phyloP scores from a whole-genome alignment of 2,329 filamentous ascomycete species.

The Colletotrichum navitas region DNA sequence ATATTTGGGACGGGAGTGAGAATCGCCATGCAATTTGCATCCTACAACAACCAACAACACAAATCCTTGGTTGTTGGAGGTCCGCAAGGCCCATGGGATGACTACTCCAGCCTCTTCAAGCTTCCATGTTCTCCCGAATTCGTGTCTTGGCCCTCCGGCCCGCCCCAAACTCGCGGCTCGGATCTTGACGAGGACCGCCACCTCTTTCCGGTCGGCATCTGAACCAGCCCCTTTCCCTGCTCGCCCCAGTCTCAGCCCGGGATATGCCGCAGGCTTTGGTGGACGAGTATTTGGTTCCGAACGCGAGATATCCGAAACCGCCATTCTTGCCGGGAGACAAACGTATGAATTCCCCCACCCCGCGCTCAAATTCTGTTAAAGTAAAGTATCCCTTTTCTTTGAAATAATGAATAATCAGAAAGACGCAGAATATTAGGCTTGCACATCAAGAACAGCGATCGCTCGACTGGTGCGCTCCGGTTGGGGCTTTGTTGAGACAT shows the following conservation, averaged over 20 bases:
- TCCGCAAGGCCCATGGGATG: background rate
- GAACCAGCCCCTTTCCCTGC: background rate
- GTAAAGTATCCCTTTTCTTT: too few relatives aligned
- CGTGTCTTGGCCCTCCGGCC: background rate
- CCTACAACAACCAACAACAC: background rate
- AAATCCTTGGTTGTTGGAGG: too few relatives aligned
- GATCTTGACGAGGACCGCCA: background rate
- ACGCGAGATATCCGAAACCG: background rate
- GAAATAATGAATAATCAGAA: background rate
- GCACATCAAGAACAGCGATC: background rate
- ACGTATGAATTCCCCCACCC: background rate
- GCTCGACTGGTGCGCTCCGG: background rate
- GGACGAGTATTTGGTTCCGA: background rate
- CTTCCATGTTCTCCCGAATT: background rate
- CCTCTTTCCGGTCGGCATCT: background rate
- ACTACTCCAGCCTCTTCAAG: background rate
- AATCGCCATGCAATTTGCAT: background rate
- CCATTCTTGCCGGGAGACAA: background rate
- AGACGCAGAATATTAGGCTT: background rate
- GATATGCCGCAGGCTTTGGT: background rate
- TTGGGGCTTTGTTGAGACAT: background rate
- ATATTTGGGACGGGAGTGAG: conserved; percentile 3
- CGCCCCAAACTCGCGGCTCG: background rate
- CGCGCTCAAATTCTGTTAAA: background rate
- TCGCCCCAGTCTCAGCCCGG: background rate